Conservation (phyloP, 2,329 filamentous ascomycete genomes). For the Geosmithia putterillii region DNA sequence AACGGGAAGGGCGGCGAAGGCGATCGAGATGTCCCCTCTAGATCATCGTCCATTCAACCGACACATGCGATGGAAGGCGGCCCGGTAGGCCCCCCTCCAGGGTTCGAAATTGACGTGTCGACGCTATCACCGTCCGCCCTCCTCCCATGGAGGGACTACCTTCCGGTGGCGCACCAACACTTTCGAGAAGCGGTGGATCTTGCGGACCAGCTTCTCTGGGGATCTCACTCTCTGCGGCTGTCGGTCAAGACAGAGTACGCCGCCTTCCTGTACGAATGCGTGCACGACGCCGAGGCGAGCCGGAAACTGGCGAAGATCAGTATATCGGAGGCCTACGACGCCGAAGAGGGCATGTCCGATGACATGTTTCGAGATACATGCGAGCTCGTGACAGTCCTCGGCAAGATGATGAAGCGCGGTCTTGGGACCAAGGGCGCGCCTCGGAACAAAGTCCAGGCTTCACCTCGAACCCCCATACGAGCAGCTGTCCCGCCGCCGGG, state of each 20-base stretch:
- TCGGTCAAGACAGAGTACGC: conserved; percentile 88
- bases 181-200: conserved; percentile 68
- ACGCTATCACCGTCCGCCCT: conserved; percentile 57
- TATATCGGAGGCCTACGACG: conserved; percentile 83
- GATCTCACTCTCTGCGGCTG: conserved; percentile 78
- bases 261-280: conserved; percentile 87
- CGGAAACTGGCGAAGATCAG: conserved; percentile 68
- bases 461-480: conserved; percentile 11
- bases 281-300: conserved; percentile 68
- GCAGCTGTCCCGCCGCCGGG: conserved; percentile 16
- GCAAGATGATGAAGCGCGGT: conserved; percentile 78
- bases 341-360: conserved; percentile 85
- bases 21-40: conserved; percentile 25
- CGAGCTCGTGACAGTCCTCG: conserved; percentile 73
- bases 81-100: conserved; percentile 43
- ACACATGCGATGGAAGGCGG: conserved; percentile 43
- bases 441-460: conserved; percentile 17
- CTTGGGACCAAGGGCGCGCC: conserved; percentile 25
- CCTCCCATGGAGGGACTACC: conserved; percentile 66
- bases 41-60: conserved; percentile 32
- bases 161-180: conserved; percentile 67
- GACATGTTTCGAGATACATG: conserved; percentile 91
- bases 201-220: conserved; percentile 66
- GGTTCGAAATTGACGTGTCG: conserved; percentile 30
- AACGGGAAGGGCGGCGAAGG: conserved; percentile 33